These are phyloP conservation scores for Stephanodiscus minutulus DNA, from an alignment of 108 stramenopile genomes.

Conservation along the genomic window DNA sequence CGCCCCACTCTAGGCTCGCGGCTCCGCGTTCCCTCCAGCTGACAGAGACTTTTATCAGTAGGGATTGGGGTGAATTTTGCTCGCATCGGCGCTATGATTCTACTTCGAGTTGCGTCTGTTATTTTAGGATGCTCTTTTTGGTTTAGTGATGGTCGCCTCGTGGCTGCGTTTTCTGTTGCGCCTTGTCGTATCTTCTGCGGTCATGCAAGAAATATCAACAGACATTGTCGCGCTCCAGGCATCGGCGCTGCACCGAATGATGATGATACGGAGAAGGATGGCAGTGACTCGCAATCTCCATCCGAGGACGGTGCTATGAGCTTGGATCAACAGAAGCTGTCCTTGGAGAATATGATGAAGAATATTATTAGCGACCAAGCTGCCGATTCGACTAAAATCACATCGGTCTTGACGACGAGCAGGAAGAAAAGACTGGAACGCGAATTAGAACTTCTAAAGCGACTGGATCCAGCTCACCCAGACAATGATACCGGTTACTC, in stretches of 20 bases:
- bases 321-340: conserved; percentile 11
- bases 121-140: not conserved
- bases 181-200: not conserved
- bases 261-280: not conserved
- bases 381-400: not conserved
- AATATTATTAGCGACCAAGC: not conserved
- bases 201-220: not conserved
- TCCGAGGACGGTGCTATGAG: not conserved
- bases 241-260: not conserved
- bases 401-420: not conserved
- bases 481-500: conserved; percentile 8
- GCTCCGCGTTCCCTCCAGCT: no score
- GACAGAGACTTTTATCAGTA: not conserved
- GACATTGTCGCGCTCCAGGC: not conserved
- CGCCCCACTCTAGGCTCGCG: no score
- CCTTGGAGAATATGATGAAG: not conserved
- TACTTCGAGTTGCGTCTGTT: not conserved
- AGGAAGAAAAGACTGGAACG: conserved; percentile 13
- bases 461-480: conserved; percentile 30
- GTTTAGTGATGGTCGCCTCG: not conserved
- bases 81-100: conserved; percentile 2
- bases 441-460: conserved; percentile 24
- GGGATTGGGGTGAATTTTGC: not conserved
- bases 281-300: not conserved
- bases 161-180: not conserved